Evolutionary conservation across 305 asterid genomes (phyloP), one percentile per base, ranked within the genome.

Genomic region (Fraxinus latifolia): DNA sequence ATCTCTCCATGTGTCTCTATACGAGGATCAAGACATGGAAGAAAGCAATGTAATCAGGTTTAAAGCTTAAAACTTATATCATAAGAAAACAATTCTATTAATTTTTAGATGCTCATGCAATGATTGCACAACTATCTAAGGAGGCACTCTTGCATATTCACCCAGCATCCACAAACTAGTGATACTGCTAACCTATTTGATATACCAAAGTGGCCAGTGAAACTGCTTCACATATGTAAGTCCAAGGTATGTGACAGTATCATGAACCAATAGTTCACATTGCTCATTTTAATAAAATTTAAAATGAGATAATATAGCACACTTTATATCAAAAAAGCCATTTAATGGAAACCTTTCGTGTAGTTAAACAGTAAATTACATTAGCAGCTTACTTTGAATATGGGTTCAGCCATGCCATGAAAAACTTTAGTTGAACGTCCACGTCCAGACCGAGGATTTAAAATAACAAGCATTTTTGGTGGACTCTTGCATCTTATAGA

Each of bases 401-500:
- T 90, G 78, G 99, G 99, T 87, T 96, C 98, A 55, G 91, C 98
- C 87, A 83, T 77, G 84, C 90, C 93, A 84, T 93, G 93, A 77
- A 94, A 96, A 75, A 94, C 98, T 90, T 96, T 96, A 90, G 92
- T 93, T 70, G 99, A 96, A 77, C 99, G 97, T 79, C 99, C 98
- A 71, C 93, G 93, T 27, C 99, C 99, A 81, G 99, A 94, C 84
- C 94, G 93, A 79, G 99, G 99, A 88, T 96, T 96, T 81, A 96
- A 89, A 87, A 96, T 90, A 84, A 94, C 98, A 67, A 96, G 98
- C 97, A 96, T 91, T 88, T 86, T 91, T 53, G 98, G 98, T 12
- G 95, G 91, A 82, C 85, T 91, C 91, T 94, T 96, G 84, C 97
- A 90, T 88, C 94, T 93, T 87, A 96, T 84, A 84, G 87, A 91